phyloP scores from a whole-genome alignment of 768 basidiomycete species.

The Hericium alpestre region DNA sequence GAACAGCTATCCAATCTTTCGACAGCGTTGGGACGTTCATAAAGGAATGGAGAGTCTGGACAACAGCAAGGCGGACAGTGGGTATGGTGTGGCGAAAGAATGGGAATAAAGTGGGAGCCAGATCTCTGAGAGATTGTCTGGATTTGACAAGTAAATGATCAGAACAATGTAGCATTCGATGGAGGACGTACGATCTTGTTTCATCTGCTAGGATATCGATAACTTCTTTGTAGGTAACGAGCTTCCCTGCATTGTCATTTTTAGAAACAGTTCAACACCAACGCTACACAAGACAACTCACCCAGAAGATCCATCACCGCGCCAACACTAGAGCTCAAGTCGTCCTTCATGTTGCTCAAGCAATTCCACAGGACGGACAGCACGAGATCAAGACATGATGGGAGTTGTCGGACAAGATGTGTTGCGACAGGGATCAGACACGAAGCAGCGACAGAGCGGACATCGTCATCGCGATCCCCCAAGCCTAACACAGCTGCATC shows the following conservation, averaged over 20 bases:
- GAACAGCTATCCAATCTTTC: constrained; percentile 67
- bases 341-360: constrained; percentile 88
- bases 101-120: constrained; percentile 84
- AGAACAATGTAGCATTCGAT: not conserved
- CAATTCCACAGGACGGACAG: constrained; percentile 86
- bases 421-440: constrained; percentile 83
- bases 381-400: constrained; percentile 60
- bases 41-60: constrained; percentile 80
- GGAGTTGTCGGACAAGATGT: constrained; percentile 66
- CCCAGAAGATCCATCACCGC: constrained; percentile 97
- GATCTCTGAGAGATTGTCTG: constrained; percentile 70
- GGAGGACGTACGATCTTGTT: constrained; percentile 53
- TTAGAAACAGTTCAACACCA: not conserved
- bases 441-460: constrained; percentile 87
- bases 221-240: constrained; percentile 70
- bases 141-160: constrained; percentile 3
- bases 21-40: constrained; percentile 68
- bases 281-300: constrained; percentile 21
- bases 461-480: constrained; percentile 88
- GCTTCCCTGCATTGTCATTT: constrained; percentile 45
- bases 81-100: constrained; percentile 97
- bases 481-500: constrained; percentile 87
- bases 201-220: constrained; percentile 65
- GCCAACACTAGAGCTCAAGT: constrained; percentile 91
- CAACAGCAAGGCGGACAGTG: constrained; percentile 86